Evolutionary conservation across 108 stramenopile genomes (phyloP).

Genomic region (Cyclotella atomus): DNA sequence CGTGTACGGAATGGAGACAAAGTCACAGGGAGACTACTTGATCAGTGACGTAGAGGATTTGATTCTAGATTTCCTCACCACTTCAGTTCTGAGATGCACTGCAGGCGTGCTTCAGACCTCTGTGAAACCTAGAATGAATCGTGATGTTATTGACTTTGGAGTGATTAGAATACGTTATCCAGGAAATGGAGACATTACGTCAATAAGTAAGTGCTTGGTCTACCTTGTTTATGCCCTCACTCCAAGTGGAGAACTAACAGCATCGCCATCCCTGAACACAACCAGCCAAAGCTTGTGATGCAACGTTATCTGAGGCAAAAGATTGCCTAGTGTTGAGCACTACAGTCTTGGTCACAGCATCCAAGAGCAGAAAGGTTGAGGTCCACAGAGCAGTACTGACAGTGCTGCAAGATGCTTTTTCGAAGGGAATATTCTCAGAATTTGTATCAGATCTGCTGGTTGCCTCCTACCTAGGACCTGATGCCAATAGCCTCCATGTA

Average conservation of each 20-base stretch:
- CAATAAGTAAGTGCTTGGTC: constrained; percentile 33
- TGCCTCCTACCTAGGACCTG: constrained; percentile 45
- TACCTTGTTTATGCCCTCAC: not conserved
- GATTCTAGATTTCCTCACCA: constrained; percentile 37
- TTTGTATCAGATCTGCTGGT: constrained; percentile 32
- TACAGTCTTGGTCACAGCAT: constrained; percentile 39
- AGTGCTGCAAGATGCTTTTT: constrained; percentile 32
- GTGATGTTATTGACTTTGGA: constrained; percentile 18
- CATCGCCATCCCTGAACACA: not conserved
- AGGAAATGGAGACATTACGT: constrained; percentile 24
- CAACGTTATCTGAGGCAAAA: constrained; percentile 29
- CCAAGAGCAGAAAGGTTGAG: constrained; percentile 5
- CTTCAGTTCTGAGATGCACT: constrained; percentile 34
- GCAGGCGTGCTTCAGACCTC: not conserved
- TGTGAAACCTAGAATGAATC: constrained; percentile 17
- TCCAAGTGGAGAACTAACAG: too few species aligned
- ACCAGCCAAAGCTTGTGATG: constrained; percentile 39
- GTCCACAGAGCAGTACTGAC: constrained; percentile 32
- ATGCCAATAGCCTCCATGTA: constrained; percentile 7
- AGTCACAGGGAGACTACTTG: constrained; percentile 1
- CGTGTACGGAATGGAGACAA: constrained; percentile 41
- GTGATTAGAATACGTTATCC: constrained; percentile 48
- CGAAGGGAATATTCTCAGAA: constrained; percentile 25
- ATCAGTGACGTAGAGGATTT: constrained; percentile 29
- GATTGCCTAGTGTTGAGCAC: constrained; percentile 38